Evolutionary conservation across 352 stramenopile genomes (phyloP).

Genomic region (Phytophthora citrophthora): DNA sequence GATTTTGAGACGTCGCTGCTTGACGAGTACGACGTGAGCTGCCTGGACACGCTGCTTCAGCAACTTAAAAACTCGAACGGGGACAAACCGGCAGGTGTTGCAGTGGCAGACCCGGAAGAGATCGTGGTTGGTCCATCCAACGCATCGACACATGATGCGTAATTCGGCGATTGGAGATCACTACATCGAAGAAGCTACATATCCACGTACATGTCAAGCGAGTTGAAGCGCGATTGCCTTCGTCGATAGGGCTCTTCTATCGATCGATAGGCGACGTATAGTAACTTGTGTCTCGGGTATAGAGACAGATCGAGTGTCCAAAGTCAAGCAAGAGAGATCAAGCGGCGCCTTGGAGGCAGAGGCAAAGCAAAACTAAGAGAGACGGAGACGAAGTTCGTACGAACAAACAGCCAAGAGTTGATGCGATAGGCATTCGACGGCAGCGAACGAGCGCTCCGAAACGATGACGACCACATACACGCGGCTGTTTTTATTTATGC

Average conservation of each 20-base stretch:
- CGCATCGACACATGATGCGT: conserved; percentile 42
- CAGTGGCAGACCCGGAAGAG: conserved; percentile 65
- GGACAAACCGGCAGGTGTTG: conserved; percentile 47
- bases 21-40: conserved; percentile 87
- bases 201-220: conserved; percentile 45
- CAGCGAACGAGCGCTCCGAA: conserved; percentile 44
- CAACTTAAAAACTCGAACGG: conserved; percentile 67
- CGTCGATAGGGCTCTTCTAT: conserved; percentile 17
- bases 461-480: conserved; percentile 43
- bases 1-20: conserved; percentile 89
- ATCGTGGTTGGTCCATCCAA: conserved; percentile 60
- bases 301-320: conserved; percentile 42
- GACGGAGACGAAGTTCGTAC: conserved; percentile 42
- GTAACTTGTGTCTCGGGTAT: conserved; percentile 27
- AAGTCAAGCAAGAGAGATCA: conserved; percentile 27
- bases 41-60: conserved; percentile 84
- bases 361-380: conserved; percentile 24
- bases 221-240: conserved; percentile 17
- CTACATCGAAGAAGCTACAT: conserved; percentile 34
- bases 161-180: conserved; percentile 7
- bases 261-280: conserved; percentile 19
- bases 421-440: conserved; percentile 48
- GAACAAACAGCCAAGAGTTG: conserved; percentile 45
- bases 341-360: conserved; percentile 11
- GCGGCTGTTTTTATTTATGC: conserved; percentile 51